These are phyloP conservation scores for Psilocybe tampanensis DNA, from an alignment of 768 basidiomycete species.

Conservation along the genomic window DNA sequence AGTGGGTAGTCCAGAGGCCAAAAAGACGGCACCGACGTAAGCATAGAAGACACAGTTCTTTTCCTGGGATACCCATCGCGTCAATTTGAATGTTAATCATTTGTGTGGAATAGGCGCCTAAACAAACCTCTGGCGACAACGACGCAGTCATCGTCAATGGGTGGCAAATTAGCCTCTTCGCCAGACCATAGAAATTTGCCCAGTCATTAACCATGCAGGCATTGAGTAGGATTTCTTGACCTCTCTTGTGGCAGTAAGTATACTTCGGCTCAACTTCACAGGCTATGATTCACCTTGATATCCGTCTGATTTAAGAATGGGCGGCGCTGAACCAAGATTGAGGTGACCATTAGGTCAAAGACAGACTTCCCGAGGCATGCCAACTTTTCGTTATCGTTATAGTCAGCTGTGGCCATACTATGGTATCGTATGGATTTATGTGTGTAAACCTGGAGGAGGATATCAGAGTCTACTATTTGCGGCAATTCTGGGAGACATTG, in stretches of 20 bases:
- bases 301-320: constrained; percentile 51
- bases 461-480: constrained; percentile 42
- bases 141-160: constrained; percentile 34
- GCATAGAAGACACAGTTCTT: constrained; percentile 59
- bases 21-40: constrained; percentile 67
- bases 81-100: background rate
- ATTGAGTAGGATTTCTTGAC: constrained; percentile 38
- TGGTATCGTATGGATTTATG: constrained; percentile 61
- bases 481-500: constrained; percentile 41
- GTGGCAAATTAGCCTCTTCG: constrained; percentile 50
- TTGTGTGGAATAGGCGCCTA: constrained; percentile 16
- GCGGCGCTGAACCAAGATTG: constrained; percentile 48
- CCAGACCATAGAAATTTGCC: constrained; percentile 49
- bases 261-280: no score
- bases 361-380: constrained; percentile 50
- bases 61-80: constrained; percentile 36
- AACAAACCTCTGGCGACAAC: constrained; percentile 45
- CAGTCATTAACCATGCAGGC: constrained; percentile 47
- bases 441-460: constrained; percentile 69
- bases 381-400: constrained; percentile 60
- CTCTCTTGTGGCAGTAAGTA: constrained; percentile 27
- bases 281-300: constrained; percentile 51
- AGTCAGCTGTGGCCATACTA: constrained; percentile 35
- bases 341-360: constrained; percentile 48
- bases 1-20: constrained; percentile 50